phyloP scores from a whole-genome alignment of 495 filamentous ascomycete species.

The Aspergillus nanangensis region DNA sequence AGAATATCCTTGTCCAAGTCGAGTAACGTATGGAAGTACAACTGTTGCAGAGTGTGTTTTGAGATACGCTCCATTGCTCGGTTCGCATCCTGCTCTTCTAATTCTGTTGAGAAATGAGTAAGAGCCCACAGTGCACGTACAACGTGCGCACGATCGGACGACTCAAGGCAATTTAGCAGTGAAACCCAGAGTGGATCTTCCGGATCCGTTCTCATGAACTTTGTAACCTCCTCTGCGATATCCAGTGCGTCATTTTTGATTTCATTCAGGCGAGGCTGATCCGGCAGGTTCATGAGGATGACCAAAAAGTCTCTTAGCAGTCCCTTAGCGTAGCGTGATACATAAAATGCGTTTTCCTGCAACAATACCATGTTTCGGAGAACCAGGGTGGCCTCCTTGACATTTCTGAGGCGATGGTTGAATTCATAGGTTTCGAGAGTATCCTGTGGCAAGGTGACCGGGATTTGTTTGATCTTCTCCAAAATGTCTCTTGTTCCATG shows the following conservation, averaged over 20 bases:
- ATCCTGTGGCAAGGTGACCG: constrained; percentile 56
- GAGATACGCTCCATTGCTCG: constrained; percentile 67
- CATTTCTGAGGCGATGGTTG: constrained; percentile 61
- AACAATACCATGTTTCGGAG: constrained; percentile 91
- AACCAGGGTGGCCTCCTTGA: constrained; percentile 83
- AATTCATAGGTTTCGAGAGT: constrained; percentile 71
- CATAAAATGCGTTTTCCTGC: constrained; percentile 78
- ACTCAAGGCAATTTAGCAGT: constrained; percentile 63
- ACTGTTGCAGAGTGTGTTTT: constrained; percentile 53
- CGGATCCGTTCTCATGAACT: constrained; percentile 64
- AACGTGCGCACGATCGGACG: constrained; percentile 79
- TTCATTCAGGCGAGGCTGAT: constrained; percentile 70
- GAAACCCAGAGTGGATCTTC: constrained; percentile 76
- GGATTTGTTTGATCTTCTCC: constrained; percentile 56
- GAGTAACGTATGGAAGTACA: constrained; percentile 76
- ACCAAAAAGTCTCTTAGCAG: constrained; percentile 73
- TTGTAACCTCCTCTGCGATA: constrained; percentile 86
- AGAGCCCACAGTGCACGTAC: constrained; percentile 78
- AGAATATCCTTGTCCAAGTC: constrained; percentile 84
- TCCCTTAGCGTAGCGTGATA: constrained; percentile 64
- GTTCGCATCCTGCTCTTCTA: constrained; percentile 65
- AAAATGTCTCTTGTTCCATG: constrained; percentile 70
- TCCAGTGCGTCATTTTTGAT: constrained; percentile 89
- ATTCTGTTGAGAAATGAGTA: constrained; percentile 79
- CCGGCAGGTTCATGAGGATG: constrained; percentile 74